phyloP scores from a whole-genome alignment of 768 basidiomycete species.

The Naganishia onofrii region DNA sequence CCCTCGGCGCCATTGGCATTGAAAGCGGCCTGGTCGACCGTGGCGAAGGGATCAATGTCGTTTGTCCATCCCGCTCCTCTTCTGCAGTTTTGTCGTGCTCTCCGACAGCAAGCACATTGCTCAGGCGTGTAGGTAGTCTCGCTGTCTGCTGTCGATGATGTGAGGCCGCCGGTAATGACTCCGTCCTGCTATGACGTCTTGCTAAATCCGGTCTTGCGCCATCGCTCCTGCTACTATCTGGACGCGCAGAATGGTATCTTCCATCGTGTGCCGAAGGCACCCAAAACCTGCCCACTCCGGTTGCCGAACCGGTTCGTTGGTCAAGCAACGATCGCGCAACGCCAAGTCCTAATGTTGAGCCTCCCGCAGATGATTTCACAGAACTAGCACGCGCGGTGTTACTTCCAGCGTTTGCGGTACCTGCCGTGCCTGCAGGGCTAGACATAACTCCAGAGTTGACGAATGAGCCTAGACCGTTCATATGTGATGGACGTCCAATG shows the following conservation, averaged over 20 bases:
- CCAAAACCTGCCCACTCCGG: constrained; percentile 1
- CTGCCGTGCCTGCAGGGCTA: constrained; percentile 47
- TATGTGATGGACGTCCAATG: constrained; percentile 32
- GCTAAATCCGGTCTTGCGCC: constrained; percentile 7
- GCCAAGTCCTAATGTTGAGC: constrained; percentile 45
- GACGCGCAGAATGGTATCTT: neutral
- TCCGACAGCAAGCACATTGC: constrained; percentile 11
- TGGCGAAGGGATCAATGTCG: neutral
- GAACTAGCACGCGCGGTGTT: constrained; percentile 49
- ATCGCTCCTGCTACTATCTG: neutral
- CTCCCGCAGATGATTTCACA: constrained; percentile 36
- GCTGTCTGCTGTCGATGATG: constrained; percentile 8
- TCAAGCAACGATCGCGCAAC: constrained; percentile 26
- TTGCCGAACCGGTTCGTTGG: neutral
- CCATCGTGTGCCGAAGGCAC: neutral
- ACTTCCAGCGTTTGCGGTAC: constrained; percentile 42
- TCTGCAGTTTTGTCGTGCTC: neutral
- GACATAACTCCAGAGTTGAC: constrained; percentile 34
- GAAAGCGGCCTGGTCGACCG: constrained; percentile 1
- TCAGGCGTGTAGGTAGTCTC: constrained; percentile 8
- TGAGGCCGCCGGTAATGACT: constrained; percentile 8
- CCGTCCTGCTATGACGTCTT: constrained; percentile 11
- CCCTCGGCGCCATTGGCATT: constrained; percentile 19
- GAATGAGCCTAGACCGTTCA: neutral
- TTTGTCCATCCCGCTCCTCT: neutral